phyloP scores from a whole-genome alignment of 805 yeast species.

The Huiozyma naganishii region DNA sequence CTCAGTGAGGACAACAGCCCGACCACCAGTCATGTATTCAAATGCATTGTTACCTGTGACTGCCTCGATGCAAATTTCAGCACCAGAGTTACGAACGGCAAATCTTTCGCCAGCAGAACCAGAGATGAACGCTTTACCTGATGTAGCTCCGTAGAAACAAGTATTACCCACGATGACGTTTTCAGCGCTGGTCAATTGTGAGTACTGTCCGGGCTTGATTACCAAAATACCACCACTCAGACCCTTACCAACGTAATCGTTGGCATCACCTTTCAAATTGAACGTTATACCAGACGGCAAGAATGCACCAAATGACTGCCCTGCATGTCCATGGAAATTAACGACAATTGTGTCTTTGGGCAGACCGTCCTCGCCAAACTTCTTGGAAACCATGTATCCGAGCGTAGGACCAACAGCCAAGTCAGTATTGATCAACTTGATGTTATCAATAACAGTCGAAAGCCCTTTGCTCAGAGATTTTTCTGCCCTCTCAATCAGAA shows the following conservation, averaged over 20 bases:
- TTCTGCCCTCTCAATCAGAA: conserved; percentile 92
- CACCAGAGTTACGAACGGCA: conserved; percentile 98
- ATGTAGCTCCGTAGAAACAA: conserved; percentile 94
- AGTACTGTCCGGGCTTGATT: conserved; percentile 80
- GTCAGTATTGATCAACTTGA: conserved; percentile 89
- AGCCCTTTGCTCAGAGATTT: conserved; percentile 91
- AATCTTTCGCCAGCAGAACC: conserved; percentile 98
- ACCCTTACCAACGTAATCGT: conserved; percentile 97
- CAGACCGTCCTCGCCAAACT: conserved; percentile 83
- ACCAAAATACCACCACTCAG: conserved; percentile 89
- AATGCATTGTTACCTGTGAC: conserved; percentile 94
- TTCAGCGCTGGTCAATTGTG: conserved; percentile 86
- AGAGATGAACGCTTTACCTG: conserved; percentile 86
- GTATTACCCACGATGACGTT: conserved; percentile 96
- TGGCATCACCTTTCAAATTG: conserved; percentile 93
- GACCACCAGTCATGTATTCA: conserved; percentile 99
- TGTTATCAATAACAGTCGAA: conserved; percentile 82
- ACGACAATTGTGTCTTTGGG: conserved; percentile 96
- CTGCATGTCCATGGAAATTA: conserved; percentile 85
- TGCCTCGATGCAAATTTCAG: conserved; percentile 92
- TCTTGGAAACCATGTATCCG: conserved; percentile 87
- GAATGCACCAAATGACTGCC: conserved; percentile 98
- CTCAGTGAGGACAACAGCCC: conserved; percentile 83
- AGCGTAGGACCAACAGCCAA: conserved; percentile 93
- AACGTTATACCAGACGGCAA: conserved; percentile 92